Percentiles rank a stretch among this genome's conserved stretches.
These are phyloP conservation scores for Cladochytrium replicatum DNA, from an alignment of 192 early-diverging fungal species.

Conservation along the genomic window DNA sequence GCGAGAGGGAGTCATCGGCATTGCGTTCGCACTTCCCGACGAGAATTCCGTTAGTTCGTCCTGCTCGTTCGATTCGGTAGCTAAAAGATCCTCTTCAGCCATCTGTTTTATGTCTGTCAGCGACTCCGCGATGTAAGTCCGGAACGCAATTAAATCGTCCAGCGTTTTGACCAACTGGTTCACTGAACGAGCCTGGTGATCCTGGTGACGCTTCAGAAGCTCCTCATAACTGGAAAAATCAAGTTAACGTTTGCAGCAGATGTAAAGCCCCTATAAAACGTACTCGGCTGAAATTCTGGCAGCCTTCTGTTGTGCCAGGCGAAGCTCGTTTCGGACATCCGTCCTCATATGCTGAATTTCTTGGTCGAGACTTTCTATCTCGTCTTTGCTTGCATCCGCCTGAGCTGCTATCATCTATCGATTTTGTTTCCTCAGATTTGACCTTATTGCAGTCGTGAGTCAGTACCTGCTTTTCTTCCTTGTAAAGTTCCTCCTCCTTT, in stretches of 20 bases:
- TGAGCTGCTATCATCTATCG: constrained; percentile 11
- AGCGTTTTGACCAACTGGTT: constrained; percentile 22
- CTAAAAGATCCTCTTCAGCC: constrained; percentile 10
- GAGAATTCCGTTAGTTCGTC: too few species aligned
- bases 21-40: too few species aligned
- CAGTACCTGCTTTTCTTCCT: constrained; percentile 39
- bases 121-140: constrained; percentile 18
- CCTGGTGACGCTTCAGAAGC: constrained; percentile 13
- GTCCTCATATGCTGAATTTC: constrained; percentile 27
- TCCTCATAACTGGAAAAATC: constrained; percentile 22
- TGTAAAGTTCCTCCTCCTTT: constrained; percentile 25
- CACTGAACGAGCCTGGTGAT: constrained; percentile 11
- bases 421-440: background rate
- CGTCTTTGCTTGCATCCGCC: constrained; percentile 13
- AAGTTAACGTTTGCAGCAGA: too few species aligned
- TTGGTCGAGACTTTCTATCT: constrained; percentile 30
- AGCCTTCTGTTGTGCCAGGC: constrained; percentile 18
- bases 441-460: background rate
- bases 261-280: constrained; percentile 7
- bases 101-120: constrained; percentile 22
- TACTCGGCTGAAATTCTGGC: constrained; percentile 23
- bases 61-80: too few species aligned
- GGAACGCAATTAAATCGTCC: constrained; percentile 27
- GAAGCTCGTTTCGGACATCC: constrained; percentile 14
- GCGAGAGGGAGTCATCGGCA: too few species aligned